These are phyloP conservation scores for Oryza glaberrima DNA, from an alignment of 176 grass and related monocot species.

Conservation along the genomic window DNA sequence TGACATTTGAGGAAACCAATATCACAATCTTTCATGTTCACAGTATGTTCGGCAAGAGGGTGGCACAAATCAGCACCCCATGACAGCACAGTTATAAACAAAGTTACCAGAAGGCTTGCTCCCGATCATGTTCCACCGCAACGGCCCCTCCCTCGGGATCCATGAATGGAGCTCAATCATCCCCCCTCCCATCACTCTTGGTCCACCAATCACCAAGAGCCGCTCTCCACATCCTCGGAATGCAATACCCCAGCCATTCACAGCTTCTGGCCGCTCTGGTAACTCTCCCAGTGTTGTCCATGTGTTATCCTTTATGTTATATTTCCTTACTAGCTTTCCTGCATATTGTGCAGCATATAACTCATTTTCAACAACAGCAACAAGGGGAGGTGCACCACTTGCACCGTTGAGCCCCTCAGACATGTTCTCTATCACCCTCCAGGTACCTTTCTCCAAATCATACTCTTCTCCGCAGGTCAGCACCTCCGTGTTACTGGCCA, in stretches of 20 bases:
- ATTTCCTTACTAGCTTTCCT: conserved; percentile 82
- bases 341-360: conserved; percentile 85
- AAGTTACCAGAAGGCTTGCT: conserved; percentile 85
- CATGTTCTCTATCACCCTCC: conserved; percentile 90
- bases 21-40: conserved; percentile 51
- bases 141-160: conserved; percentile 69
- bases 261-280: conserved; percentile 90
- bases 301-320: conserved; percentile 74
- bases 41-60: conserved; percentile 44
- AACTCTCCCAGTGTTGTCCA: conserved; percentile 87
- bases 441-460: conserved; percentile 73
- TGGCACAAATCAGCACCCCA: conserved; percentile 81
- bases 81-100: conserved; percentile 98
- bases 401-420: conserved; percentile 79
- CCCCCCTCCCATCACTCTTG: conserved; percentile 77
- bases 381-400: conserved; percentile 85
- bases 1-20: conserved; percentile 66
- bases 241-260: conserved; percentile 97
- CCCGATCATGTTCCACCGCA: conserved; percentile 91
- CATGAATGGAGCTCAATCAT: conserved; percentile 97
- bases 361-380: conserved; percentile 89
- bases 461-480: conserved; percentile 95
- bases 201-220: conserved; percentile 91
- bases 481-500: conserved; percentile 74
- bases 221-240: conserved; percentile 91